Evolutionary conservation across 768 basidiomycete genomes (phyloP), one percentile per base, ranked within the genome.

Genomic region (Pleurotus giganteus): DNA sequence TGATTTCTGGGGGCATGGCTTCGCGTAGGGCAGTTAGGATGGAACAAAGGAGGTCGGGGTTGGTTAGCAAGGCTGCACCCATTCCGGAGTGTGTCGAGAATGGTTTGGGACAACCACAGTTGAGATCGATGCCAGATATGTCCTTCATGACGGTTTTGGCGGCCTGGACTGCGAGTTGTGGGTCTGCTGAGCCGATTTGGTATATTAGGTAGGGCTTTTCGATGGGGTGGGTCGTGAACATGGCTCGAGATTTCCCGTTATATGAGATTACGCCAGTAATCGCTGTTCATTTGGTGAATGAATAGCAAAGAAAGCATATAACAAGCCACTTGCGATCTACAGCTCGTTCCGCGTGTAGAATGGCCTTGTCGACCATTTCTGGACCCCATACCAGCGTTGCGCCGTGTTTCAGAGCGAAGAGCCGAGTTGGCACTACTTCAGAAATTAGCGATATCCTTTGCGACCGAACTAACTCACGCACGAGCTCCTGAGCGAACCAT

Each of bases 71-170:
- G 2, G 95, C 96, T 0, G 97, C 96, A 7, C 97, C 97, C 95
- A 98, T 98, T 0, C 97, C 97, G 0, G 88, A 73, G 60, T 91
- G 88, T 0, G 92, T 94, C 19, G 94, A 96, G 70, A 98, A 98
- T 0, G 94, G 91, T 63, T 96, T 96, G 0, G 95, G 95, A 65
- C 96, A 99, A 0, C 96, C 97, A 65, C 97, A 98, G 68, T 98
- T 98, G 57, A 99, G 86, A 68, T 98, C 97, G 63, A 99, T 79
- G 17, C 95, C 97, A 0, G 94, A 86, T 27, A 99, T 86, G 63
- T 99, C 97, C 29, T 89, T 74, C 71, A 86, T 79, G 34, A 99
- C 91, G 0, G 79, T 82, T 63, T 86, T 84, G 4, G 97, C 94
- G 1, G 97, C 96, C 72, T 94, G 81, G 2, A 97, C 91, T 8